Evolutionary conservation across 768 basidiomycete genomes (phyloP).

Genomic region (Ramaria rubella): DNA sequence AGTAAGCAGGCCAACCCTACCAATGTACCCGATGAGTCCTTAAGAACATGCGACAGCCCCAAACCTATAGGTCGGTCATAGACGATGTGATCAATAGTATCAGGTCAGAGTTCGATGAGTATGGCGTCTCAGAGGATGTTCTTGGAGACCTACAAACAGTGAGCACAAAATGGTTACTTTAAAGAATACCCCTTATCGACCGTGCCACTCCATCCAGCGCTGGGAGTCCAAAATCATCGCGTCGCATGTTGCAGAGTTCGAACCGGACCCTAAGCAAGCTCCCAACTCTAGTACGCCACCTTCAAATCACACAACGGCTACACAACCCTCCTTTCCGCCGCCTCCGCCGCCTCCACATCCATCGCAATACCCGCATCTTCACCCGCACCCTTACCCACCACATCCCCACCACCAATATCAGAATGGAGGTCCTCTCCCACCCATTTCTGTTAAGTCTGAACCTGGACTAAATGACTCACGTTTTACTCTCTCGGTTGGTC

Average conservation of each 20-base stretch:
- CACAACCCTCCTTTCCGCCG: conserved; percentile 39
- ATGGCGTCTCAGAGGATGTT: conserved; percentile 88
- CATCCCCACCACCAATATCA: conserved; percentile 32
- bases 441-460: conserved; percentile 55
- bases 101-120: conserved; percentile 94
- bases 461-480: conserved; percentile 51
- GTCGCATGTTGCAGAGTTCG: conserved; percentile 95
- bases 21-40: conserved; percentile 50
- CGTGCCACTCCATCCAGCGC: conserved; percentile 63
- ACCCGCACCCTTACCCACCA: conserved; percentile 44
- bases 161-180: conserved; percentile 32
- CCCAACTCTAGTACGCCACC: conserved; percentile 15
- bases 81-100: conserved; percentile 89
- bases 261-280: conserved; percentile 29
- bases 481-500: conserved; percentile 48
- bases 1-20: conserved; percentile 74
- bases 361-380: conserved; percentile 41
- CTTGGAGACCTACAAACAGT: conserved; percentile 84
- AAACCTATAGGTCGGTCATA: conserved; percentile 89
- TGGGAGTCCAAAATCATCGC: conserved; percentile 94
- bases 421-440: conserved; percentile 5
- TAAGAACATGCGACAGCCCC: conserved; percentile 63
- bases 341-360: conserved; percentile 59
- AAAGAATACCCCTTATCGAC: background rate
- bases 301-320: conserved; percentile 34